phyloP scores from a whole-genome alignment of 169 alveolate species.

The Toxoplasma gondii region DNA sequence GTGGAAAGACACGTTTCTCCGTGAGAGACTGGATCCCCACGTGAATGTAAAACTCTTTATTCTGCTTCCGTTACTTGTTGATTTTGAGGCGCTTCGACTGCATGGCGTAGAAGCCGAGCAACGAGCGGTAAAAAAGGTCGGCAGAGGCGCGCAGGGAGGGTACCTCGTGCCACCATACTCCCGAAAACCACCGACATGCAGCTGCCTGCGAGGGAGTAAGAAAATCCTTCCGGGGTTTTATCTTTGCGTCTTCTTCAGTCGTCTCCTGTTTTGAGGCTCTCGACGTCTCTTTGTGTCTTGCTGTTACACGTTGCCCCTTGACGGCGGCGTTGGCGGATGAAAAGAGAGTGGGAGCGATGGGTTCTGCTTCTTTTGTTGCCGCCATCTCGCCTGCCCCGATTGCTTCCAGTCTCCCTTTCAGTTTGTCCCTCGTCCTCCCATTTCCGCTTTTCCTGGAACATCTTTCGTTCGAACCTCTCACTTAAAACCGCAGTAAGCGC shows the following conservation, averaged over 20 bases:
- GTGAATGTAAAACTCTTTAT: not conserved
- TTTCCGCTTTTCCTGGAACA: too few relatives aligned
- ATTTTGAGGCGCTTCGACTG: conserved; percentile 57
- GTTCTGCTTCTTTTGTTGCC: too few relatives aligned
- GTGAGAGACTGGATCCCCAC: too few relatives aligned
- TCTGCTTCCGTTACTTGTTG: conserved; percentile 31
- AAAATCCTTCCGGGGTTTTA: too few relatives aligned
- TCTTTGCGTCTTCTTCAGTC: too few relatives aligned
- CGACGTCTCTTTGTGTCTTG: not conserved
- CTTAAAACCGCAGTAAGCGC: conserved; percentile 35
- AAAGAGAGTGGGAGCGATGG: too few relatives aligned
- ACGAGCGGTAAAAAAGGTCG: conserved; percentile 62
- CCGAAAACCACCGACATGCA: not conserved
- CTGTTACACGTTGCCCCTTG: too few relatives aligned
- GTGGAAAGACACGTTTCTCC: too few relatives aligned
- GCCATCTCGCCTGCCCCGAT: not conserved
- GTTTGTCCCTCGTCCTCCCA: too few relatives aligned
- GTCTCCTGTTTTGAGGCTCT: not conserved
- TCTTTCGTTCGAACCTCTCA: not conserved
- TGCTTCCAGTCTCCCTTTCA: not conserved
- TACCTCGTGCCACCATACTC: not conserved
- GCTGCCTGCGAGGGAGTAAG: too few relatives aligned
- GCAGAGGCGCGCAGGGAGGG: conserved; percentile 59
- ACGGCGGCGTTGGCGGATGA: too few relatives aligned
- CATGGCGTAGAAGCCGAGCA: conserved; percentile 60